These are phyloP conservation scores for Hysterangium stoloniferum DNA, from an alignment of 768 basidiomycete genomes.

Conservation along the genomic window DNA sequence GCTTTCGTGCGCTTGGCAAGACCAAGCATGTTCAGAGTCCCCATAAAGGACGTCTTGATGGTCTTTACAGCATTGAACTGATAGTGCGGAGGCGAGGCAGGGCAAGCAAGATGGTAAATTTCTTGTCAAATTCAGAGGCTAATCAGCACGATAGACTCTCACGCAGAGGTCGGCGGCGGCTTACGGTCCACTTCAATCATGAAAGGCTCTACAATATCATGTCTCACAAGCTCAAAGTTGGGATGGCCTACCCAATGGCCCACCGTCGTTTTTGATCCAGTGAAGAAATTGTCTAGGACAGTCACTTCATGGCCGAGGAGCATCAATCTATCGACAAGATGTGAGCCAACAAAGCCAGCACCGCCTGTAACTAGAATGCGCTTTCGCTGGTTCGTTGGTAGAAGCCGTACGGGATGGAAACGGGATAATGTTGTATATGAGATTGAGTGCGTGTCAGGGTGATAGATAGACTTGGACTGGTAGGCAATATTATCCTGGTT, in stretches of 20 bases:
- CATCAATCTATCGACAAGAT: conserved; percentile 97
- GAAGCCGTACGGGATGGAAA: conserved; percentile 88
- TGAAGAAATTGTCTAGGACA: conserved; percentile 98
- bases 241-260: conserved; percentile 96
- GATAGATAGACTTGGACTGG: conserved; percentile 82
- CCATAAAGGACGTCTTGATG: conserved; percentile 97
- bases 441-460: conserved; percentile 71
- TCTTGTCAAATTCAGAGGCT: conserved; percentile 43
- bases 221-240: conserved; percentile 96
- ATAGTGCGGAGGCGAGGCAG: conserved; percentile 95
- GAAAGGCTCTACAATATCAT: conserved; percentile 95
- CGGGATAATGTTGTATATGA: conserved; percentile 88
- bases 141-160: conserved; percentile 13
- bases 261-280: conserved; percentile 94
- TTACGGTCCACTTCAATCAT: conserved; percentile 97
- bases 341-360: conserved; percentile 98
- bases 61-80: conserved; percentile 98
- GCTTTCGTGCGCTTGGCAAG: conserved; percentile 97
- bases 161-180: conserved; percentile 27
- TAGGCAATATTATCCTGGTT: conserved; percentile 34
- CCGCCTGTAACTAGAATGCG: conserved; percentile 94
- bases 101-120: conserved; percentile 98
- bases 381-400: conserved; percentile 71
- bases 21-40: conserved; percentile 97
- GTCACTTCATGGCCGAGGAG: conserved; percentile 96